Evolutionary conservation across 768 basidiomycete genomes (phyloP), one percentile per base, ranked within the genome.

Genomic region (Hemileccinum impolitum): DNA sequence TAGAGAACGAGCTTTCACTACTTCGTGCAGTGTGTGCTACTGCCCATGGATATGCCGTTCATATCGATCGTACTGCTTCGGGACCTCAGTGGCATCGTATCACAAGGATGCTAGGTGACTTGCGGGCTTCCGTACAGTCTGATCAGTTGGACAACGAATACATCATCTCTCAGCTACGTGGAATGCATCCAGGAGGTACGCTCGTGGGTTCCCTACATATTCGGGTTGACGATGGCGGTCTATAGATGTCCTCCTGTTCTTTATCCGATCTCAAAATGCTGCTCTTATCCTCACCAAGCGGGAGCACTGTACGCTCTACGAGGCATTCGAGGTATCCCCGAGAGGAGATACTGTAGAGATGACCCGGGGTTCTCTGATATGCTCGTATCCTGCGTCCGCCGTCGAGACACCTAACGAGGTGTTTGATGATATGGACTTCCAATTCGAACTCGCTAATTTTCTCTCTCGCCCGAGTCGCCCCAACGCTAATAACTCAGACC

Each of bases 321-420:
- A 78, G 52, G 56, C 57, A 6, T 78, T 78, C 45, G 72, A 76
- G 54, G 68, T 71, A 13, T 70, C 71, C 1, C 65, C 73, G 0
- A 46, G 53, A 12, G 49, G 58, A 10, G 53, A 45, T 39, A 15
- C 15, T 28, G 11, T 41, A n/a, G n/a, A 21, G 19, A 39, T 1
- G 14, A n/a, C 39, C 15, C 15, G n/a, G 15, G 26, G 25, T 10
- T 15, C 19, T 2, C 17, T 34, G 8, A 19, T 18, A 35, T n/a
- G 71, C 19, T 65, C 65, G 0, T 78, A 69, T 52, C 75, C 77
- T 8, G 68, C 67, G 0, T 70, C 71, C 13, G 69, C 73, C 4
- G 56, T 74, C 39, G 46, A 62, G n/a, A 25, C 75, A 23, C 60
- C 67, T 13, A 43, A 59, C 30, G 28, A 39, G 9, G 45, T 48